Base-by-base conservation (phyloP, 495 filamentous ascomycete species). In the Penicillium canescens region DNA sequence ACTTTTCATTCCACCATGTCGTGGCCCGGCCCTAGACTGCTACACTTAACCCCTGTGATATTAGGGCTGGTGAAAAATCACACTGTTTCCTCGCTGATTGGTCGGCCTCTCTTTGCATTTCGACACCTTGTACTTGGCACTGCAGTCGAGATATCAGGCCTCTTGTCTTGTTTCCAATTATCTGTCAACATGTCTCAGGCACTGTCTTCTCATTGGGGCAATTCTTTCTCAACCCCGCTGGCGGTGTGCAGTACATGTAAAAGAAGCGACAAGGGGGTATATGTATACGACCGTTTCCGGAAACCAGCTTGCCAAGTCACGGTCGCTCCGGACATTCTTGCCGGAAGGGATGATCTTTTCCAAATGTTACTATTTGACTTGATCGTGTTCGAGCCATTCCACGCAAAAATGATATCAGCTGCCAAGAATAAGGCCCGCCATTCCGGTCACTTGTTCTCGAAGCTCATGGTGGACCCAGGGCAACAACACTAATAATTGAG, bases 1-100 rank as follows among this genome's bases (percentile, higher is more conserved):
- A 58, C 59, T 61, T 61, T 61, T 58, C 46, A 57, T 61, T 52
- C 54, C 50, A 26, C 42, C 34, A 54, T 41, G 54, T 49, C 42
- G 43, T 58, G 54, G 58, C 41, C 58, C 55, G 59, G 54, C 51
- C 50, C 55, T 51, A 61, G 41, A 39, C 46, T 47, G 12, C 42
- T 9, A 34, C 41, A 28, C 36, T 47, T 38, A 35, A n/a, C 51
- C 48, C 49, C 49, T 57, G 51, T 36, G 33, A 12, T 37, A 12
- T 61, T 50, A 49, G 42, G 50, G 50, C 50, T 52, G 41, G 26
- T 31, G 26, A 51, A 35, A 51, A 42, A 34, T 51, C 49, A 21
- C 20, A 12, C 6, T 28, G 7, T 24, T 6, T 21, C 2, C 31
- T 9, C 21, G 11, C 18, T 13, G 23, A 43, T 50, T 43, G 53